Conservation (phyloP, 306 rosid species). For the Carpinus fangiana region DNA sequence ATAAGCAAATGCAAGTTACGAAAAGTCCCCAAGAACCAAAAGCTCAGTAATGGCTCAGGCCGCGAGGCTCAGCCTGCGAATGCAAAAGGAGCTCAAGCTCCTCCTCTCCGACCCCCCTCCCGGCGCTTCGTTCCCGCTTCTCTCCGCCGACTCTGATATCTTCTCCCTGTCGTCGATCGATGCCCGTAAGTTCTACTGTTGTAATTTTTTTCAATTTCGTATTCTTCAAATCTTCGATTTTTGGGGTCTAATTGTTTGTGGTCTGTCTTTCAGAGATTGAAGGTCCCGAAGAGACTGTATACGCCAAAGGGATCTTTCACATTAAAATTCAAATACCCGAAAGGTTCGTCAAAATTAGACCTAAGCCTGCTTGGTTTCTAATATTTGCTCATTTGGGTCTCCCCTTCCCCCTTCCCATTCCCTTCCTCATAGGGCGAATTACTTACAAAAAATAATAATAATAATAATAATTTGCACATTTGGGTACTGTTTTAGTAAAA, state of each 20-base stretch:
- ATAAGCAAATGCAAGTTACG: background rate
- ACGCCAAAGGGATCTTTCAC: slow-evolving; percentile 32
- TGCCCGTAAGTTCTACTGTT: slow-evolving; percentile 26
- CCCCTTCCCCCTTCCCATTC: too few relatives aligned
- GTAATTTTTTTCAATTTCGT: background rate
- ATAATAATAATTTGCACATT: background rate
- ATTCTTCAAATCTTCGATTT: background rate
- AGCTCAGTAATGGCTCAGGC: slow-evolving; percentile 40
- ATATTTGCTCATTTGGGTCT: background rate
- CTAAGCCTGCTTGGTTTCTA: background rate
- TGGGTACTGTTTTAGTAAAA: background rate
- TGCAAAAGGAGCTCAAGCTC: slow-evolving; percentile 49
- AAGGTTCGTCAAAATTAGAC: slow-evolving; percentile 13
- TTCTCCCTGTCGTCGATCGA: slow-evolving; percentile 33
- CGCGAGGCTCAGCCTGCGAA: slow-evolving; percentile 42
- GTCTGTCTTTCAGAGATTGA: slow-evolving; percentile 20
- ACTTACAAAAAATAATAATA: too few relatives aligned
- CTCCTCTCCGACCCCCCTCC: slow-evolving; percentile 49
- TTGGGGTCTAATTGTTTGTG: background rate
- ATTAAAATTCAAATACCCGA: slow-evolving; percentile 40
- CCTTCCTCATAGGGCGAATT: too few relatives aligned
- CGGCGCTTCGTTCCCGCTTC: slow-evolving; percentile 36
- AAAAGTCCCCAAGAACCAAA: background rate
- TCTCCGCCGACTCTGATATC: slow-evolving; percentile 18
- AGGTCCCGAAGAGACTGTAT: slow-evolving; percentile 46